Conservation (phyloP, 345 rosid genomes). For the Cardiospermum halicacabum region DNA sequence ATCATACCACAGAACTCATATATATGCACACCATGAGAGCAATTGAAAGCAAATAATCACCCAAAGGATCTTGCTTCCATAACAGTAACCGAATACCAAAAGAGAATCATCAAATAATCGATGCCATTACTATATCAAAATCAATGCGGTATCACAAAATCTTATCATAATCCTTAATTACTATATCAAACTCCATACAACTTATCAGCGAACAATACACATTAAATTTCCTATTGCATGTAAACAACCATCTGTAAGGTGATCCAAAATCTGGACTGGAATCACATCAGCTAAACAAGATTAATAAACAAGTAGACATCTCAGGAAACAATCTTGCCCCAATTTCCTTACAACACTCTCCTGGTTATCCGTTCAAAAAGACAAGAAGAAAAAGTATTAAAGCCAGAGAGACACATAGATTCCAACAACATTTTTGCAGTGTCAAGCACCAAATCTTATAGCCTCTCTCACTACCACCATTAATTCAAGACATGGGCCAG, state of each 20-base stretch:
- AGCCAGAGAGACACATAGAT: constrained; percentile 24
- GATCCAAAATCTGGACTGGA: constrained; percentile 14
- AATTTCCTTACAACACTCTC: constrained; percentile 10
- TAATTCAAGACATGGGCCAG: constrained; percentile 36
- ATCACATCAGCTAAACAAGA: constrained; percentile 7
- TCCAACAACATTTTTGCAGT: constrained; percentile 24
- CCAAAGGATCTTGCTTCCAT: neutral
- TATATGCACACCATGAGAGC: neutral
- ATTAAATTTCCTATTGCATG: neutral
- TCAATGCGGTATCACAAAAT: neutral
- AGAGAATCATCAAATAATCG: neutral
- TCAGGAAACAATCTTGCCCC: neutral
- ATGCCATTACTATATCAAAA: neutral
- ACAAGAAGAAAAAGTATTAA: constrained; percentile 20
- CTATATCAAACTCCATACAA: neutral
- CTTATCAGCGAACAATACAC: neutral
- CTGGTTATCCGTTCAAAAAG: constrained; percentile 16
- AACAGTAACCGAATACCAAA: neutral
- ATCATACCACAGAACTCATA: neutral
- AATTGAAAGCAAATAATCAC: constrained; percentile 4
- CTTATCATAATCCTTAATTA: constrained; percentile 2
- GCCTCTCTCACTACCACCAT: constrained; percentile 27
- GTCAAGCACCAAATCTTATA: constrained; percentile 25
- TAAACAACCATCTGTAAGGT: neutral
- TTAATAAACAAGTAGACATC: neutral